Evolutionary conservation across 140 eudicot genomes (phyloP), one percentile per base, ranked within the genome.

Genomic region (Senecio squalidus): DNA sequence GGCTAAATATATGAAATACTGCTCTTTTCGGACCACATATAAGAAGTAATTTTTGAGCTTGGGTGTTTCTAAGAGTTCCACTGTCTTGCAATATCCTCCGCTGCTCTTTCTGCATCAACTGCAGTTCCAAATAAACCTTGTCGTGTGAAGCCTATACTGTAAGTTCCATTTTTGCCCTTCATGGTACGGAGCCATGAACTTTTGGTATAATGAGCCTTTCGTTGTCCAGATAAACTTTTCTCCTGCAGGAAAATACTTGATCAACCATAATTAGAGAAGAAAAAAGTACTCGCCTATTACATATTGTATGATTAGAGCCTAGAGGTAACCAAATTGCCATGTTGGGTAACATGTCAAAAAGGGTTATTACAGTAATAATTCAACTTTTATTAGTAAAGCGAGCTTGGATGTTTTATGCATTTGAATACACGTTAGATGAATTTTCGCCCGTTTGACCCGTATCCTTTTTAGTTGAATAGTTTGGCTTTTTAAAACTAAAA

Each of bases 81-180:
- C 20, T 58, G 74, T 23, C 70, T 55, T 24, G 69, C 66, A 64
- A 70, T 58, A 65, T 69, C 77, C 16, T 36, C 61, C 24, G 61
- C 70, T 64, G 31, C 53, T 25, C 51, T 51, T 64, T 64, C 61
- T 51, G 70, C 60, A 64, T 51, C 61, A 51, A 0, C 9, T 36
- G 70, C 50, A 50, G 70, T 41, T 64, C 53, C 70, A 24, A 36
- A 11, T 51, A 64, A 36, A 41, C 61, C 70, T 51, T 64, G 40
- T 13, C 51, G 52, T 10, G 61, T 23, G 29, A 36, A 49, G 0
- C 70, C 61, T 36, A 65, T 52, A 54, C 44, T 51, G 70, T 64
- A 49, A 50, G 38, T 25, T 36, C 51, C 53, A 5, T 34, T 26
- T 52, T 51, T 51, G 20, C 53, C 61, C 53, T 51, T 64, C 61